Base-by-base conservation (phyloP, 192 early-diverging fungal species). In the Linnemannia zychae region DNA sequence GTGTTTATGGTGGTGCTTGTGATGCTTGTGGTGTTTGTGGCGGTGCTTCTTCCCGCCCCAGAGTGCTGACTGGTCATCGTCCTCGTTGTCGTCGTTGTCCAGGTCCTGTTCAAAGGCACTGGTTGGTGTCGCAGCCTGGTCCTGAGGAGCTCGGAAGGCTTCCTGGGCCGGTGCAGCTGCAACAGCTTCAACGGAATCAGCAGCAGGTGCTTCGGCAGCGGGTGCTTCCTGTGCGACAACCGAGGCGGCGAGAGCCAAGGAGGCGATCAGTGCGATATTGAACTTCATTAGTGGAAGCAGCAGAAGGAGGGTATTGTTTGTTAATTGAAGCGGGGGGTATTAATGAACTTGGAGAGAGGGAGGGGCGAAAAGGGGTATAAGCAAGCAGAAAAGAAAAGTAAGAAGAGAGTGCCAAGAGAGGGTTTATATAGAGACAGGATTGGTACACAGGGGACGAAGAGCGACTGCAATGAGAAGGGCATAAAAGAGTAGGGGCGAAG, bases 211-310 rank as follows among this genome's bases (percentile, higher is more conserved):
- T 2, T 13, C 16, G 31, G 74, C 44, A 2, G 24, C 40, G 12
- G 18, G 76, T 2, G 12, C 16, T 36, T 78, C 53, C 16, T 71
- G 52, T 34, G 69, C 77, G 5, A 52, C 48, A 1, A 60, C 46
- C 4, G 77, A 24, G 1, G 40, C 38, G 40, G 69, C 38, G 13
- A 72, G 1, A 20, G 57, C 69, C 68, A 72, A 44, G 28, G 53
- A 34, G 52, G 69, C 69, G 69, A 78, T 31, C 38, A 78, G 13
- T 18, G 69, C 24, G 28, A 71, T 22, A 28, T 20, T 37, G 68
- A 71, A 48, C 52, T 71, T 78, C 76, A 78, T 70, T 24, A 15
- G n/a, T n/a, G n/a, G n/a, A n/a, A n/a, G n/a, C n/a, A n/a, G n/a
- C n/a, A n/a, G n/a, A n/a, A n/a, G n/a, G n/a, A n/a, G n/a, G n/a